A percentile compares a stretch with the other conserved stretches of the same genome.
These are phyloP conservation scores for Ophiostoma fasciatum DNA, from an alignment of 2,329 filamentous ascomycete species.

Conservation along the genomic window DNA sequence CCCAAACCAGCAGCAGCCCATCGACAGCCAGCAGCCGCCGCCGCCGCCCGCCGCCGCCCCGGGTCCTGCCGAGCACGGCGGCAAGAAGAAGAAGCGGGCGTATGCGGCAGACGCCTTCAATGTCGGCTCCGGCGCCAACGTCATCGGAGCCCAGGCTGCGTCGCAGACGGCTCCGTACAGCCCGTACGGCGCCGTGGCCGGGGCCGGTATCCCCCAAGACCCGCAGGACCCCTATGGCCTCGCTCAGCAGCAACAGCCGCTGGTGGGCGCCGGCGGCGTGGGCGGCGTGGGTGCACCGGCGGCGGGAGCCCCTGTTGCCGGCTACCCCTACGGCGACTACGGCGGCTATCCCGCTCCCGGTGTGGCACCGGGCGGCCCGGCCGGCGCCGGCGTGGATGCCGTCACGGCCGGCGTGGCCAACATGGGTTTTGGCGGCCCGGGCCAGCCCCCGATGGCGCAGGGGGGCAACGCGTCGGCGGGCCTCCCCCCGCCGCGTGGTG, in stretches of 20 bases:
- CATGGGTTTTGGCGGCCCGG: constrained; percentile 64
- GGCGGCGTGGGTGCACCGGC: no score
- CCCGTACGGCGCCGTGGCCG: constrained; percentile 38
- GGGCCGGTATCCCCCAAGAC: no score
- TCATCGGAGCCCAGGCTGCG: constrained; percentile 37
- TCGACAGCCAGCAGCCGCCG: constrained; percentile 24
- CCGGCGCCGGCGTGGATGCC: constrained; percentile 46
- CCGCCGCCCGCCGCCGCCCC: no score
- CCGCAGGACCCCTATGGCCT: constrained; percentile 28
- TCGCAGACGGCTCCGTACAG: no score
- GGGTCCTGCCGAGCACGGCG: constrained; percentile 30
- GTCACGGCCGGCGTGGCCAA: constrained; percentile 76
- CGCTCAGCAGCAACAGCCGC: constrained; percentile 18
- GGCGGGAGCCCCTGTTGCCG: constrained; percentile 31
- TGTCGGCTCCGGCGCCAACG: constrained; percentile 78
- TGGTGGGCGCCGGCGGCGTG: constrained; percentile 25
- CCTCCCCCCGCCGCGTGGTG: constrained; percentile 32
- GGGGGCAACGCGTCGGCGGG: constrained; percentile 34
- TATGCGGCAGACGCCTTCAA: constrained; percentile 94
- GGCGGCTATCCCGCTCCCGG: no score
- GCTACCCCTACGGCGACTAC: constrained; percentile 54
- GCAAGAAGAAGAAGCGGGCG: constrained; percentile 79
- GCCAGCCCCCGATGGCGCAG: constrained; percentile 24
- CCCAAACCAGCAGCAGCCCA: constrained; percentile 23
- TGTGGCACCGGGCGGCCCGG: constrained; percentile 20